Percentiles rank a stretch among this genome's conserved stretches.
These are phyloP conservation scores for Mimosa pudica DNA, from an alignment of 306 rosid species.

Conservation along the genomic window DNA sequence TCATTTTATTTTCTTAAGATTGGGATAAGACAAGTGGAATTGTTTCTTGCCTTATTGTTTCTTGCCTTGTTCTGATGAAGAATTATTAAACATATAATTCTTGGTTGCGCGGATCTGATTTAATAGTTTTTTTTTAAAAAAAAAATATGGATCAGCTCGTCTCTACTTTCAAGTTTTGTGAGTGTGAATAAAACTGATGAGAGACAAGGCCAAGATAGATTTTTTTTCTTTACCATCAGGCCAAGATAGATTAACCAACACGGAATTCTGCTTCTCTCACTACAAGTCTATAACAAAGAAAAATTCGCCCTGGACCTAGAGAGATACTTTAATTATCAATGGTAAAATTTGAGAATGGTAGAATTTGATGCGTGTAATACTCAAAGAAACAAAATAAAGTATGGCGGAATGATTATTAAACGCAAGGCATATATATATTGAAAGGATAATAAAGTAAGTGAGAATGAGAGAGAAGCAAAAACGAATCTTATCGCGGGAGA, in stretches of 20 bases:
- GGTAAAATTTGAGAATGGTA: neutral
- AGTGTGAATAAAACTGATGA: neutral
- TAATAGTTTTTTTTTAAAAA: too few relatives aligned
- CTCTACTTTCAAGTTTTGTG: neutral
- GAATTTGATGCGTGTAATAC: neutral
- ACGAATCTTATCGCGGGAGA: neutral
- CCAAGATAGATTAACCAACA: neutral
- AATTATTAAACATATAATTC: neutral
- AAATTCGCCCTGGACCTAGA: neutral
- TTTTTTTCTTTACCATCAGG: too few relatives aligned
- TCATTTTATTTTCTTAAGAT: too few relatives aligned
- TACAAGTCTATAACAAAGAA: neutral
- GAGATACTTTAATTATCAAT: neutral
- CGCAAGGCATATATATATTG: neutral
- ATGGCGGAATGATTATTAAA: neutral
- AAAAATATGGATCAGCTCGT: neutral
- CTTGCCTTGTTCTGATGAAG: too few relatives aligned
- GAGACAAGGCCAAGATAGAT: neutral
- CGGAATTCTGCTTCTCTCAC: neutral
- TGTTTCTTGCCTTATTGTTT: too few relatives aligned
- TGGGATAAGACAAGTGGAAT: too few relatives aligned
- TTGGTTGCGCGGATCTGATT: neutral
- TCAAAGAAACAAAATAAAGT: neutral
- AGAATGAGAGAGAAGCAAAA: neutral
- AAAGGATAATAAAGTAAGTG: neutral